Evolutionary conservation across 1,284 basidiomycete genomes (phyloP).

Genomic region (Tausonia pullulans): DNA sequence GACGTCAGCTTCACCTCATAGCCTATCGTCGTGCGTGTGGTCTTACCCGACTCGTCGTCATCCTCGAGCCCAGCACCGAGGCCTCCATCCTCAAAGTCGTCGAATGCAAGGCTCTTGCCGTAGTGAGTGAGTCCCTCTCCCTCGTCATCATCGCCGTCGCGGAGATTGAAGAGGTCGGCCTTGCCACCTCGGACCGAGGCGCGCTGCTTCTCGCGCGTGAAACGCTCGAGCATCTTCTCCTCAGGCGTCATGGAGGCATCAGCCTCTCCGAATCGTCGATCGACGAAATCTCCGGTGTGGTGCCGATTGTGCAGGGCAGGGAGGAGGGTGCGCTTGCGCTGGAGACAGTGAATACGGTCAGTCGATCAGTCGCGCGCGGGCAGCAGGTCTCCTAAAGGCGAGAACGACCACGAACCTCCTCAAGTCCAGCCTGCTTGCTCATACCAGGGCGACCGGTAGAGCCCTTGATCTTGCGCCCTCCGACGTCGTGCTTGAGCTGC

Average conservation of each 20-base stretch:
- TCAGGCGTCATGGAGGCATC: slow-evolving; percentile 82
- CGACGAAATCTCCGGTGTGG: slow-evolving; percentile 77
- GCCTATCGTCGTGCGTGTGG: slow-evolving; percentile 28
- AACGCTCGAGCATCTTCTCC: slow-evolving; percentile 94
- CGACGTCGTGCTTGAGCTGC: slow-evolving; percentile 76
- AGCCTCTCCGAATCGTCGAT: slow-evolving; percentile 92
- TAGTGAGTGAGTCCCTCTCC: slow-evolving; percentile 15
- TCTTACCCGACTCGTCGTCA: slow-evolving; percentile 42
- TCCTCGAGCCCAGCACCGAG: slow-evolving; percentile 65
- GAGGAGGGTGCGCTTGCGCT: slow-evolving; percentile 77
- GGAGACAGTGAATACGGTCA: neutral
- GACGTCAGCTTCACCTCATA: neutral
- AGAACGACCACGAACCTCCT: slow-evolving; percentile 48
- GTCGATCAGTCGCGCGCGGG: neutral
- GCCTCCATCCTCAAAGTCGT: slow-evolving; percentile 45
- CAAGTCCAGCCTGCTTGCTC: slow-evolving; percentile 78
- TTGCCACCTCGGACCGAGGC: slow-evolving; percentile 18
- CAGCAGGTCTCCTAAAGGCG: too few species aligned
- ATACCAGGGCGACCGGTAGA: slow-evolving; percentile 68
- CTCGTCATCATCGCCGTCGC: slow-evolving; percentile 44
- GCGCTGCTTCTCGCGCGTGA: slow-evolving; percentile 77
- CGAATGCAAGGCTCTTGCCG: slow-evolving; percentile 11
- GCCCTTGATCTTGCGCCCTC: slow-evolving; percentile 75
- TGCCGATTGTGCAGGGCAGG: slow-evolving; percentile 67
- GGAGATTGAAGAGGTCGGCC: slow-evolving; percentile 52